These are phyloP conservation scores for Cercospora berteroae DNA, from an alignment of 2,329 filamentous ascomycete species.

Conservation along the genomic window DNA sequence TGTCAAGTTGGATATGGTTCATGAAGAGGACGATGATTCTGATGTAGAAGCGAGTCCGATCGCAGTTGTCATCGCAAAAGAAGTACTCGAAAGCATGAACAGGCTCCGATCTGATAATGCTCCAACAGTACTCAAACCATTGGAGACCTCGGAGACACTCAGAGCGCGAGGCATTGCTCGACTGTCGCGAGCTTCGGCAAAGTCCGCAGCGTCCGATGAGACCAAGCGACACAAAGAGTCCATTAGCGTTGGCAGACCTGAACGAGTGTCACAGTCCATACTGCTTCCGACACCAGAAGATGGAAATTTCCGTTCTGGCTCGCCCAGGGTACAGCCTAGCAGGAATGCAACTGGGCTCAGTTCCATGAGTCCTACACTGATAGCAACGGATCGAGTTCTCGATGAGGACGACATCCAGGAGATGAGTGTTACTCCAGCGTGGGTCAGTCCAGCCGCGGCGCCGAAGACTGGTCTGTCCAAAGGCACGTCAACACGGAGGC, in stretches of 20 bases:
- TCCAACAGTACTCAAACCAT: conserved; percentile 18
- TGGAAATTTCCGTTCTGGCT: conserved; percentile 22
- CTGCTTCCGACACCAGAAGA: conserved; percentile 25
- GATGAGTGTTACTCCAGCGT: conserved; percentile 25
- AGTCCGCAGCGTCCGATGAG: conserved; percentile 7
- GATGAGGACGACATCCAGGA: conserved; percentile 26
- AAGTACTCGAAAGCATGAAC: conserved; percentile 21
- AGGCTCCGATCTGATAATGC: conserved; percentile 7
- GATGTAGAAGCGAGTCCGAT: conserved; percentile 27
- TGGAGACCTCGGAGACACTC: conserved; percentile 31
- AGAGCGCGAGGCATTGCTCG: conserved; percentile 33
- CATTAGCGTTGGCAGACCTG: conserved; percentile 6
- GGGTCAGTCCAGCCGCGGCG: conserved; percentile 21
- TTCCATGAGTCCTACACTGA: not conserved
- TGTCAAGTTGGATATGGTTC: conserved; percentile 19
- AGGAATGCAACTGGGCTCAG: not conserved
- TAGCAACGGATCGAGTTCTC: not conserved
- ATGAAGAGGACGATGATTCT: conserved; percentile 13
- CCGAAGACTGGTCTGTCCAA: conserved; percentile 15
- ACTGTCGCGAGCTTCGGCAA: conserved; percentile 24
- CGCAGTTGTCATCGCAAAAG: conserved; percentile 30
- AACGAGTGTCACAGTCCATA: conserved; percentile 13
- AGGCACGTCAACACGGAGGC: conserved; percentile 15
- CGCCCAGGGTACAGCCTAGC: not conserved
- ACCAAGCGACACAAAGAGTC: conserved; percentile 16